These are phyloP conservation scores for Triticum monococcum DNA, from an alignment of 176 grass and related monocot species.

Conservation along the genomic window DNA sequence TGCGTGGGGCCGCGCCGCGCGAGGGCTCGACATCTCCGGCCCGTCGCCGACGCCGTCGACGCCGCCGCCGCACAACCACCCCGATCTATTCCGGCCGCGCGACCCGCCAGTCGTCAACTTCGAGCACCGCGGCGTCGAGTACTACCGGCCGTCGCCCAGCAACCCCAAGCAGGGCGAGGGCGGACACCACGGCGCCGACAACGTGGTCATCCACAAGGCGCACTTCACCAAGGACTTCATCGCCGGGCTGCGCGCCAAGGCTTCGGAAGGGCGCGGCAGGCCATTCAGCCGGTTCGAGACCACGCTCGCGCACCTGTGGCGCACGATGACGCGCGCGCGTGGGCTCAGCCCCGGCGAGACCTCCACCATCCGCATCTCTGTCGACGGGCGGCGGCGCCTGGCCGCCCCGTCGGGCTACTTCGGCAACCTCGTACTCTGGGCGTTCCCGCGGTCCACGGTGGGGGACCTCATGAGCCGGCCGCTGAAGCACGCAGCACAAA, in stretches of 20 bases:
- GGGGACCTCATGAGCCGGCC: constrained; percentile 36
- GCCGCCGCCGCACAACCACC: constrained; percentile 16
- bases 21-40: constrained; percentile 2
- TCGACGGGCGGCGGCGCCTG: constrained; percentile 55
- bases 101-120: constrained; percentile 37
- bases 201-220: constrained; percentile 48
- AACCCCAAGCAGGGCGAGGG: not conserved
- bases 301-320: constrained; percentile 65
- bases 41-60: not conserved
- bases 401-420: constrained; percentile 46
- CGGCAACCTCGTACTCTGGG: constrained; percentile 69
- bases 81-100: constrained; percentile 25
- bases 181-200: not conserved
- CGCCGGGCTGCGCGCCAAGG: constrained; percentile 36
- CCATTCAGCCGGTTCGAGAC: constrained; percentile 65
- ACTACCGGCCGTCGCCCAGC: not conserved
- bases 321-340: constrained; percentile 34
- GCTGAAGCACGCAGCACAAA: constrained; percentile 46
- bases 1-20: constrained; percentile 52
- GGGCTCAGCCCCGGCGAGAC: constrained; percentile 13
- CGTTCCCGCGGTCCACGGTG: constrained; percentile 47
- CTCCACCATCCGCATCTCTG: constrained; percentile 50
- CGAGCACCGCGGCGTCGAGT: constrained; percentile 54
- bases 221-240: constrained; percentile 78
- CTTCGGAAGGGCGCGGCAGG: constrained; percentile 19